These are phyloP conservation scores for Crotalaria pallida DNA, from an alignment of 306 rosid species.

Conservation along the genomic window DNA sequence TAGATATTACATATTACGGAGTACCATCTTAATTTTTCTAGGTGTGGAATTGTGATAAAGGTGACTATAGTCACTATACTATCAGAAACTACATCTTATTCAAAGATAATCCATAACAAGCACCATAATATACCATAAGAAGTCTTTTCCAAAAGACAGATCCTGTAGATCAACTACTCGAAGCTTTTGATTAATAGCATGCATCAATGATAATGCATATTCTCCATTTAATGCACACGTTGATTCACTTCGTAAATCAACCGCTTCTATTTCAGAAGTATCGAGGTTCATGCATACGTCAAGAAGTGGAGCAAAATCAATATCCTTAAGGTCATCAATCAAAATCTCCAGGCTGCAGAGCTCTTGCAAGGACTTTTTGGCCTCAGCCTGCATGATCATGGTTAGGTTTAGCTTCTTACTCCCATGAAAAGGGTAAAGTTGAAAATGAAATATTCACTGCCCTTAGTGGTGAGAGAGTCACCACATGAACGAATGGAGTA, in stretches of 20 bases:
- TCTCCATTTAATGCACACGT: slow-evolving; percentile 52
- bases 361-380: slow-evolving; percentile 42
- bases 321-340: slow-evolving; percentile 57
- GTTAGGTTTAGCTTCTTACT: slow-evolving; percentile 19
- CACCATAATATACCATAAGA: slow-evolving; percentile 52
- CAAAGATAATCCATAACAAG: slow-evolving; percentile 24
- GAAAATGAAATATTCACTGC: background rate
- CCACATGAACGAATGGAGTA: background rate
- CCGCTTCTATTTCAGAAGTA: slow-evolving; percentile 61
- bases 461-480: background rate
- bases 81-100: slow-evolving; percentile 1
- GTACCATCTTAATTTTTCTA: slow-evolving; percentile 9
- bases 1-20: slow-evolving; percentile 7
- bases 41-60: slow-evolving; percentile 12
- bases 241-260: slow-evolving; percentile 55
- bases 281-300: slow-evolving; percentile 52
- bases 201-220: slow-evolving; percentile 63
- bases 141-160: slow-evolving; percentile 55
- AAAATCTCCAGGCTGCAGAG: slow-evolving; percentile 52
- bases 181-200: slow-evolving; percentile 62
- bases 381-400: slow-evolving; percentile 49
- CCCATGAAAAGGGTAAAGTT: slow-evolving; percentile 2
- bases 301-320: slow-evolving; percentile 61
- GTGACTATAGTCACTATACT: slow-evolving; percentile 9
- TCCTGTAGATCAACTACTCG: slow-evolving; percentile 70